Conservation (phyloP, 2,329 filamentous ascomycete genomes). For the Claviceps sp. region DNA sequence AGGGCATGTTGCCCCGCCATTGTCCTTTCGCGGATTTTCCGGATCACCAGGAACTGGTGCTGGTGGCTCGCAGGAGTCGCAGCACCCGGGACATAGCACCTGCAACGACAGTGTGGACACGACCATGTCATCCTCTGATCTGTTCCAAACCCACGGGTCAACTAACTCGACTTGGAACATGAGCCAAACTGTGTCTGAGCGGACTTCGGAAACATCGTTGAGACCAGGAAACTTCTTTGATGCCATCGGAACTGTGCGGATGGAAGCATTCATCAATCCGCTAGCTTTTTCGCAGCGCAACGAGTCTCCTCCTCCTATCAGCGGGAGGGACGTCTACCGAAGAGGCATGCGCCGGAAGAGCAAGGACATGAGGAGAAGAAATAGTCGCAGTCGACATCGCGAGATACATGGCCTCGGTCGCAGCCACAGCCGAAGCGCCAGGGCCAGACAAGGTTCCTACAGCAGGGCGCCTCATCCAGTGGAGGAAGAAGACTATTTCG, state of each 20-base stretch:
- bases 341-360: slow-evolving; percentile 36
- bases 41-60: slow-evolving; percentile 26
- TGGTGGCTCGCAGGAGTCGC: slow-evolving; percentile 30
- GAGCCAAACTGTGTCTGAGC: slow-evolving; percentile 31
- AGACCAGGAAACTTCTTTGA: slow-evolving; percentile 60
- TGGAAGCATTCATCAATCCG: slow-evolving; percentile 88
- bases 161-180: slow-evolving; percentile 30
- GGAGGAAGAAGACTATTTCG: slow-evolving; percentile 45
- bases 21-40: slow-evolving; percentile 70
- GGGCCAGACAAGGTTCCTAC: slow-evolving; percentile 33
- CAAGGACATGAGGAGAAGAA: slow-evolving; percentile 39
- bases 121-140: slow-evolving; percentile 46
- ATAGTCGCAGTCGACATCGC: slow-evolving; percentile 39
- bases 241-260: slow-evolving; percentile 78
- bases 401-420: slow-evolving; percentile 36
- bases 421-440: not conserved
- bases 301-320: slow-evolving; percentile 30
- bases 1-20: slow-evolving; percentile 54
- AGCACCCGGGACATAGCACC: slow-evolving; percentile 41
- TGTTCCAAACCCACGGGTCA: slow-evolving; percentile 42
- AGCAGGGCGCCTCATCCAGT: slow-evolving; percentile 28
- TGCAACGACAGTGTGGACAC: slow-evolving; percentile 44
- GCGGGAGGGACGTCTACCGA: slow-evolving; percentile 33
- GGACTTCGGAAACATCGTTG: slow-evolving; percentile 44
- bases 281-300: slow-evolving; percentile 35